A percentile compares a stretch with the other conserved stretches of the same genome.
phyloP scores from a whole-genome alignment of 495 filamentous ascomycete genomes.

The Filosporella fistucella region DNA sequence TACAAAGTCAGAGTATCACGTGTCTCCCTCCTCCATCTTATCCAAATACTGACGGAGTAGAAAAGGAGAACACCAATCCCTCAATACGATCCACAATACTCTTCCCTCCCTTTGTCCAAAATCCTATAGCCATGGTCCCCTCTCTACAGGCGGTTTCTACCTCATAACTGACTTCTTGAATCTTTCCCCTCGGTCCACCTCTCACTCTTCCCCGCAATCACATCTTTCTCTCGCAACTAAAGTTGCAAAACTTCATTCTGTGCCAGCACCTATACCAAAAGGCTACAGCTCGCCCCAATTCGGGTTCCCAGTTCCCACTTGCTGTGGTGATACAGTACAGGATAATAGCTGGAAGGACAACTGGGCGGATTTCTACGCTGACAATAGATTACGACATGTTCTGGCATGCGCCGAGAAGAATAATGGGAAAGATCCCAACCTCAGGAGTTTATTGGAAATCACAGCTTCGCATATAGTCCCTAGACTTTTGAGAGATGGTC shows the following conservation, averaged over 20 bases:
- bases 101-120: conserved; percentile 72
- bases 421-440: conserved; percentile 59
- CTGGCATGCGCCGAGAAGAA: conserved; percentile 47
- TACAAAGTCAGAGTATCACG: not conserved
- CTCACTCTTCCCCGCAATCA: conserved; percentile 20
- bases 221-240: conserved; percentile 62
- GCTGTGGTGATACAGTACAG: conserved; percentile 80
- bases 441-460: conserved; percentile 58
- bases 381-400: conserved; percentile 66
- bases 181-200: conserved; percentile 31
- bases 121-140: conserved; percentile 63
- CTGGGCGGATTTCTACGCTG: conserved; percentile 83
- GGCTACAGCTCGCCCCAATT: conserved; percentile 58
- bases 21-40: not conserved
- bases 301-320: conserved; percentile 73
- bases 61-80: conserved; percentile 71
- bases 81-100: conserved; percentile 69
- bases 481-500: conserved; percentile 59
- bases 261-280: conserved; percentile 60
- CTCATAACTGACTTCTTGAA: conserved; percentile 81
- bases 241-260: conserved; percentile 75
- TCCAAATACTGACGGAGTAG: not conserved
- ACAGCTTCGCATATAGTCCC: conserved; percentile 63
- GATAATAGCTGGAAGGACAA: conserved; percentile 61
- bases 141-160: conserved; percentile 54